These are phyloP conservation scores for Sambucus nigra DNA, from an alignment of 129 eudicot genomes.

Conservation along the genomic window DNA sequence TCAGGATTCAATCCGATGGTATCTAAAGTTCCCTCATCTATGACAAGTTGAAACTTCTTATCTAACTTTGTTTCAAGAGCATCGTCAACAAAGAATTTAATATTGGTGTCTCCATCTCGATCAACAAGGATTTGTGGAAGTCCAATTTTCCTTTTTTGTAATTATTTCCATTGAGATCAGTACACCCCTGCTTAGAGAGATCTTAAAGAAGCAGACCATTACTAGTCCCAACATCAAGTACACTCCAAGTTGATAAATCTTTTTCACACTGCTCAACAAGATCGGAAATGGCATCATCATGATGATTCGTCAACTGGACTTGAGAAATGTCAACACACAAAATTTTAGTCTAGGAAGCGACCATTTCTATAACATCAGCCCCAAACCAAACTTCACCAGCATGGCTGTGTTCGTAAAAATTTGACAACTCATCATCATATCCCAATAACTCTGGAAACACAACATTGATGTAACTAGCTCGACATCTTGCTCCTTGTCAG, in stretches of 20 bases:
- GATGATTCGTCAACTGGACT: conserved; percentile 47
- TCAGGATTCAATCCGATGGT: conserved; percentile 99
- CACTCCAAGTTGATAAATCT: conserved; percentile 58
- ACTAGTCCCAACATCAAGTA: conserved; percentile 97
- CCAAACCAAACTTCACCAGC: conserved; percentile 99
- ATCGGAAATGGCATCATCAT: conserved; percentile 27
- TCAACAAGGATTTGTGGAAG: too few relatives aligned
- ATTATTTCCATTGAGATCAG: too few relatives aligned
- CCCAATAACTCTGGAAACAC: conserved; percentile 99
- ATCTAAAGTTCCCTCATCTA: conserved; percentile 93
- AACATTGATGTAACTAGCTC: conserved; percentile 80
- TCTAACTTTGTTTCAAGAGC: conserved; percentile 92
- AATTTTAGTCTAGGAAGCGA: conserved; percentile 83
- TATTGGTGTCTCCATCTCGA: too few relatives aligned
- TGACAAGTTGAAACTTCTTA: conserved; percentile 56
- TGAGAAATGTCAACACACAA: conserved; percentile 63
- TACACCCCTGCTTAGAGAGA: conserved; percentile 93
- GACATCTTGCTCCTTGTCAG: conserved; percentile 96
- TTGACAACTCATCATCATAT: conserved; percentile 87
- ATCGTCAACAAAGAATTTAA: too few relatives aligned
- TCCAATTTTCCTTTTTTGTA: too few relatives aligned
- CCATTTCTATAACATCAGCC: conserved; percentile 92
- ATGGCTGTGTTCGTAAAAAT: conserved; percentile 93
- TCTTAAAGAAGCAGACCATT: conserved; percentile 97
- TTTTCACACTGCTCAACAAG: conserved; percentile 17